phyloP scores from a whole-genome alignment of 257 asterid species.

The Handroanthus guayacan region DNA sequence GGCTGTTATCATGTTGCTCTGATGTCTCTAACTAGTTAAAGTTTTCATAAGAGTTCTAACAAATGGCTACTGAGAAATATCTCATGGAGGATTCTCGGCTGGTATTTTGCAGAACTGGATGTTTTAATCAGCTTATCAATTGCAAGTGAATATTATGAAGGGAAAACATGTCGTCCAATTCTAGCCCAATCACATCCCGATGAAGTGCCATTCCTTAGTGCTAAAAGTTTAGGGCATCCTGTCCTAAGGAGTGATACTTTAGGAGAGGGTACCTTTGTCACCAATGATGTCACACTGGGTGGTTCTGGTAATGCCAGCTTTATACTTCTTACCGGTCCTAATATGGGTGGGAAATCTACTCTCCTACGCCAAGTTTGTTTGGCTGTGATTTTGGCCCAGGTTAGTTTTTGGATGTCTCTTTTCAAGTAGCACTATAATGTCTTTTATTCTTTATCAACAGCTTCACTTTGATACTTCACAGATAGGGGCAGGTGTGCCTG shows the following conservation, averaged over 20 bases:
- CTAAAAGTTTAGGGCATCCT: constrained; percentile 91
- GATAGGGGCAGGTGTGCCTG: constrained; percentile 98
- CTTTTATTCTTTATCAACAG: constrained; percentile 31
- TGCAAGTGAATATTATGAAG: constrained; percentile 86
- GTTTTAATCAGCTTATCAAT: constrained; percentile 89
- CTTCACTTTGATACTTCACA: constrained; percentile 48
- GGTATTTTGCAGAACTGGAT: constrained; percentile 83
- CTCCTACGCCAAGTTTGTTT: constrained; percentile 95
- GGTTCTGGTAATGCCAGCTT: constrained; percentile 74
- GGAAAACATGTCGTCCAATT: constrained; percentile 79
- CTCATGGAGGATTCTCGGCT: constrained; percentile 36
- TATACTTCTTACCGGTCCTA: constrained; percentile 95
- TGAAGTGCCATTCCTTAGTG: constrained; percentile 67
- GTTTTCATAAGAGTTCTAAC: background rate
- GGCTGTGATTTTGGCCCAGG: constrained; percentile 97
- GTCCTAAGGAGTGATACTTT: constrained; percentile 77
- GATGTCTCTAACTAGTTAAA: background rate
- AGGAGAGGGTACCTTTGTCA: constrained; percentile 82
- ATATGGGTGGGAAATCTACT: constrained; percentile 99
- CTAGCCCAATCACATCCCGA: constrained; percentile 50
- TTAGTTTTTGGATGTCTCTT: constrained; percentile 38
- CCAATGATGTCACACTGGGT: constrained; percentile 84
- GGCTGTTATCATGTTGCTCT: constrained; percentile 2
- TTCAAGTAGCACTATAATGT: constrained; percentile 23
- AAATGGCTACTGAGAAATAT: constrained; percentile 7